These are phyloP conservation scores for Huntiella savannae DNA, from an alignment of 2,329 filamentous ascomycete species.

Conservation along the genomic window DNA sequence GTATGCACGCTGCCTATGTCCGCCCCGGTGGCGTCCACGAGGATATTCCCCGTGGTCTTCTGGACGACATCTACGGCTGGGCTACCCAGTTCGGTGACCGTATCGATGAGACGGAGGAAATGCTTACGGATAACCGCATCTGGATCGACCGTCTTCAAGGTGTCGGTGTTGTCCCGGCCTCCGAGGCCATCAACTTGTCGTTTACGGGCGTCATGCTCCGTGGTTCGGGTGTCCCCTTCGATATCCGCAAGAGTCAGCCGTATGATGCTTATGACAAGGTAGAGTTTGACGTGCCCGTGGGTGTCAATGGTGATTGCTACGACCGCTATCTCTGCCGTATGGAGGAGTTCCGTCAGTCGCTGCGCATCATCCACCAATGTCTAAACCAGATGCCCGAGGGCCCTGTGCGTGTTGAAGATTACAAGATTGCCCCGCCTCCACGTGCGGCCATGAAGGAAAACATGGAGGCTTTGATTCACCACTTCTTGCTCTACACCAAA, in stretches of 20 bases:
- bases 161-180: constrained; percentile 75
- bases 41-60: constrained; percentile 78
- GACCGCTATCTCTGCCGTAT: constrained; percentile 97
- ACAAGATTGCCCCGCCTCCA: constrained; percentile 95
- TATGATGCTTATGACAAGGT: constrained; percentile 97
- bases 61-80: constrained; percentile 99
- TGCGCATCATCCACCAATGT: constrained; percentile 97
- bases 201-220: constrained; percentile 97
- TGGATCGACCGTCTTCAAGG: constrained; percentile 90
- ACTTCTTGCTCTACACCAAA: constrained; percentile 98
- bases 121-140: constrained; percentile 97
- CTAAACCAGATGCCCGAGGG: constrained; percentile 97
- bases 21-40: constrained; percentile 92
- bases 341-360: constrained; percentile 97
- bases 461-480: constrained; percentile 98
- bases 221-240: constrained; percentile 88
- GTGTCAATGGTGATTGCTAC: constrained; percentile 95
- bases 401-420: constrained; percentile 89
- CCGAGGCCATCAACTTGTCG: constrained; percentile 89
- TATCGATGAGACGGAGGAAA: constrained; percentile 95
- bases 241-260: constrained; percentile 87
- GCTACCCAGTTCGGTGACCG: constrained; percentile 96
- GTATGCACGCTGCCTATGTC: constrained; percentile 91
- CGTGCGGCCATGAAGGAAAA: constrained; percentile 99
- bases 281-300: constrained; percentile 94